These are phyloP conservation scores for Oidium heveae DNA, from an alignment of 2,329 filamentous ascomycete species.

Conservation along the genomic window DNA sequence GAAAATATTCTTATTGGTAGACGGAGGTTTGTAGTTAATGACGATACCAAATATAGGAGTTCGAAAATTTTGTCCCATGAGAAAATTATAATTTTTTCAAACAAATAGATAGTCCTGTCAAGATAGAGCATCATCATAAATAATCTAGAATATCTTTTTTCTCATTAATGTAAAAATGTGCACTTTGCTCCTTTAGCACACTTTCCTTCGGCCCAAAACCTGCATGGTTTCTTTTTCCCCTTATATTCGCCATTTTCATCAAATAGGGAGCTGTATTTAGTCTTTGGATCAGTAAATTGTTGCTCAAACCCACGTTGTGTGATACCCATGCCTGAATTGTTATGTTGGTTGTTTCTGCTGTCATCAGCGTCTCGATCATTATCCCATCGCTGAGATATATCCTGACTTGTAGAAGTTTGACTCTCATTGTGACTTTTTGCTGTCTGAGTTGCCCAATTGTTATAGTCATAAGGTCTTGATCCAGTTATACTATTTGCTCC, in stretches of 20 bases:
- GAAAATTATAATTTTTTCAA: no score
- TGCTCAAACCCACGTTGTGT: neutral
- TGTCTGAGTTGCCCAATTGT: constrained; percentile 4
- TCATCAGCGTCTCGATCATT: constrained; percentile 5
- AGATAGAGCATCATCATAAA: no score
- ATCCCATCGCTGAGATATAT: constrained; percentile 7
- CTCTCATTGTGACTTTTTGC: constrained; percentile 3
- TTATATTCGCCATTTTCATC: constrained; percentile 17
- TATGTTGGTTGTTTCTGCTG: constrained; percentile 2
- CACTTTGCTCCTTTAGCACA: constrained; percentile 50
- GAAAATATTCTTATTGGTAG: no score
- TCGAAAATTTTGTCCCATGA: no score
- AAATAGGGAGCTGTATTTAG: constrained; percentile 3
- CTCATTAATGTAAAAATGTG: constrained; percentile 37
- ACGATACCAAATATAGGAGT: no score
- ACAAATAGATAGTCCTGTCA: no score
- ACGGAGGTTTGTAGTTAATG: no score
- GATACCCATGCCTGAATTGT: constrained; percentile 1
- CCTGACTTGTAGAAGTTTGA: constrained; percentile 4
- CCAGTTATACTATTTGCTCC: constrained; percentile 2
- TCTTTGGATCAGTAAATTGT: neutral
- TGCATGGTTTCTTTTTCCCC: constrained; percentile 40
- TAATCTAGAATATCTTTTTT: neutral
- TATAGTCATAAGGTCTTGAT: constrained; percentile 7
- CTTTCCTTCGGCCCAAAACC: constrained; percentile 44